A percentile compares a stretch with the other conserved stretches of the same genome.
Conservation (phyloP, 495 filamentous ascomycete species). For the Jackrogersella multiformis region DNA sequence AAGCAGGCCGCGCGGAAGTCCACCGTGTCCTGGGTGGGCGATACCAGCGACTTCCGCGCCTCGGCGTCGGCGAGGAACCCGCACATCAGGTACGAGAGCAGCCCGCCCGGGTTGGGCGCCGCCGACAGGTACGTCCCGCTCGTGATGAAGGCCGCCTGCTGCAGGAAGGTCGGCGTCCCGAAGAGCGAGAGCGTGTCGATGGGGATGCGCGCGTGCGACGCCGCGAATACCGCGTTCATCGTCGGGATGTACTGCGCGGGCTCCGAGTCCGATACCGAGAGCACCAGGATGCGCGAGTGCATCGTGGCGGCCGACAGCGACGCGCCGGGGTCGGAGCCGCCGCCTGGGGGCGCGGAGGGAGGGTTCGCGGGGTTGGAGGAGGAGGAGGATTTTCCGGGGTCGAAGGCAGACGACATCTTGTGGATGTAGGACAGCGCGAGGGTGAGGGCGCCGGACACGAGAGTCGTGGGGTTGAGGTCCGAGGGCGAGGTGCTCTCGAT, state of each 20-base stretch:
- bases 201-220: conserved; percentile 82
- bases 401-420: conserved; percentile 58
- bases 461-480: conserved; percentile 70
- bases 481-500: conserved; percentile 69
- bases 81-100: conserved; percentile 95
- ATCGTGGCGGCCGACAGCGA: conserved; percentile 53
- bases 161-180: conserved; percentile 85
- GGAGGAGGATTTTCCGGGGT: conserved; percentile 43
- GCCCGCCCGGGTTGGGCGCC: conserved; percentile 65
- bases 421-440: conserved; percentile 90
- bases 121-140: conserved; percentile 85
- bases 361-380: conserved; percentile 44
- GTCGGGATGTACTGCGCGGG: conserved; percentile 94
- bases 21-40: conserved; percentile 84
- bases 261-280: conserved; percentile 83
- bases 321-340: background rate
- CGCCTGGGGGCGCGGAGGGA: conserved; percentile 29
- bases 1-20: conserved; percentile 98
- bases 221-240: conserved; percentile 98
- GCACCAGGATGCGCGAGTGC: conserved; percentile 83
- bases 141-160: conserved; percentile 93
- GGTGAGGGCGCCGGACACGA: conserved; percentile 90
- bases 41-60: conserved; percentile 69
- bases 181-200: conserved; percentile 90
- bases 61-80: conserved; percentile 84